phyloP scores from a whole-genome alignment of 306 rosid species.

The Prunus fruticosa region DNA sequence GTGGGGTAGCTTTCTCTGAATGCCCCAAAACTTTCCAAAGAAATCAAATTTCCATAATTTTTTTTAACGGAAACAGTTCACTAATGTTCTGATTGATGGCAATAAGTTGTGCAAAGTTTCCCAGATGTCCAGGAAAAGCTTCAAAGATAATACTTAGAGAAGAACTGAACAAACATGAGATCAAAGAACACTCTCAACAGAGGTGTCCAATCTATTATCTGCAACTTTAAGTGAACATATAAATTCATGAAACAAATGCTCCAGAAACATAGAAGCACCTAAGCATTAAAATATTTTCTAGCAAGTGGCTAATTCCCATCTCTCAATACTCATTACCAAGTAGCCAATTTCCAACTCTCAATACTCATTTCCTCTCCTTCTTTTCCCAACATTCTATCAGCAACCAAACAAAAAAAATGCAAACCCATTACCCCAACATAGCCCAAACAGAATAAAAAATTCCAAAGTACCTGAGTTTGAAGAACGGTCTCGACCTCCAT shows the following conservation, averaged over 20 bases:
- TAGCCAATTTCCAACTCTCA: not conserved
- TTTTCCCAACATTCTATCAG: not conserved
- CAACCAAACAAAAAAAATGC: not conserved
- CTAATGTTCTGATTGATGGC: not conserved
- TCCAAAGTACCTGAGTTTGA: slow-evolving; percentile 65
- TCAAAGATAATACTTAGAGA: not conserved
- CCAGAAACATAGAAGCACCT: not conserved
- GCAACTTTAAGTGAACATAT: not conserved
- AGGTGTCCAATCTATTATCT: not conserved
- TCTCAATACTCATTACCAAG: not conserved
- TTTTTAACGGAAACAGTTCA: not conserved
- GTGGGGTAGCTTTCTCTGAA: not conserved
- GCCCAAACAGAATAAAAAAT: not conserved
- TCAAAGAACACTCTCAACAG: not conserved
- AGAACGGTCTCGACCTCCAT: slow-evolving; percentile 82
- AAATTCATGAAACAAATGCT: not conserved
- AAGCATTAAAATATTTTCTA: not conserved
- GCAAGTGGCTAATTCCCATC: not conserved
- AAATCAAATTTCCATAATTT: not conserved
- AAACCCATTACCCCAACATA: not conserved
- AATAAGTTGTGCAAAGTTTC: not conserved
- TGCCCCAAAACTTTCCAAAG: not conserved
- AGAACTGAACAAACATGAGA: not conserved
- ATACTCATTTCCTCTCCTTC: not conserved
- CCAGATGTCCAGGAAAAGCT: no score